Base-by-base conservation (phyloP, 2,329 filamentous ascomycete genomes). In the Phyllosticta citriasiana region DNA sequence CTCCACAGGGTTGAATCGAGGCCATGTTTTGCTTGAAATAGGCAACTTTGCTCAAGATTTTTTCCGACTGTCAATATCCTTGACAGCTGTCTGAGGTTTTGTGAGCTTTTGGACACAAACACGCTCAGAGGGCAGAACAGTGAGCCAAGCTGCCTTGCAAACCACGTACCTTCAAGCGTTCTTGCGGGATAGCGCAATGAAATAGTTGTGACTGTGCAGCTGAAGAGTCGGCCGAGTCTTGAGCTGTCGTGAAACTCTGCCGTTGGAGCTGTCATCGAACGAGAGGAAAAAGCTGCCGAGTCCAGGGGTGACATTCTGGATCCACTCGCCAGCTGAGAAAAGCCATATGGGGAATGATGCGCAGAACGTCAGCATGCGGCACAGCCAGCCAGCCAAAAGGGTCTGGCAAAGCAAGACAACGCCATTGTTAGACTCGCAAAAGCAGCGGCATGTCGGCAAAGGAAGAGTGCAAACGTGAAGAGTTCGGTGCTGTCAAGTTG, bases 1-100 rank as follows among this genome's bases (percentile, higher is more conserved):
- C 63, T n/a, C 62, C 64, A 47, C 47, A 57, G n/a, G 56, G 27
- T 50, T 63, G 50, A 35, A n/a, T 25, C 16, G 50, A 27, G 9
- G 62, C 12, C 55, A 60, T 63, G 25, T 25, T 24, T 25, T 4
- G 19, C 19, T 25, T 22, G 19, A 22, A 24, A 3, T 6, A 30
- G 27, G 6, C 9, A 8, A 7, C 27, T 30, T 30, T 30, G 27
- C 4, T 30, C 27, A 30, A 30, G 27, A 7, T 30, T 30, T 30
- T 30, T 30, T 4, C 27, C 27, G 27, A 30, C 27, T 22, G 19
- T 22, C 19, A 22, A 22, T 22, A 22, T 22, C 19, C 19, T 22
- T 22, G 19, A 22, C 27, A 30, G 9, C 6, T 30, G 27, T 30
- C 27, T 30, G 27, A 22, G 27, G 4, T 30, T 8, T 30, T 8